Evolutionary conservation across 1,139 yeast genomes (phyloP).

Genomic region (Geotrichum siamense): DNA sequence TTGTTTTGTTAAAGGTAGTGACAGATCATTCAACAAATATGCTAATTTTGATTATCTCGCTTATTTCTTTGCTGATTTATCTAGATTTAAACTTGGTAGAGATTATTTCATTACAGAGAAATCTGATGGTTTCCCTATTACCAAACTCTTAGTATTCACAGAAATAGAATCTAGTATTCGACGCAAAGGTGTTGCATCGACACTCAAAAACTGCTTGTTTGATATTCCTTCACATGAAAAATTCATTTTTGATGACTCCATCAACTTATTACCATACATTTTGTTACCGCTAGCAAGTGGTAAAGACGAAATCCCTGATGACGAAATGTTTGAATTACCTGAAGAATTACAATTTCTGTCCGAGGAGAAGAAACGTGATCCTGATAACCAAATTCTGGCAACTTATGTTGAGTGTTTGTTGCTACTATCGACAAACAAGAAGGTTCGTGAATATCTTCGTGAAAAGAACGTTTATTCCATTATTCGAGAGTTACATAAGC

Average conservation of each 20-base stretch:
- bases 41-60: constrained; percentile 80
- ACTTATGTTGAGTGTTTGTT: constrained; percentile 67
- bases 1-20: constrained; percentile 81
- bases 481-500: constrained; percentile 76
- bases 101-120: constrained; percentile 63
- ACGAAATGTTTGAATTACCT: constrained; percentile 81
- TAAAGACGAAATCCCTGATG: constrained; percentile 69
- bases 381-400: constrained; percentile 54
- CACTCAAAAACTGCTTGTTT: constrained; percentile 82
- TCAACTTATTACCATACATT: constrained; percentile 74
- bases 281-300: constrained; percentile 71
- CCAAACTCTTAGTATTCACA: constrained; percentile 75
- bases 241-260: constrained; percentile 52
- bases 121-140: constrained; percentile 59
- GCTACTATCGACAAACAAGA: constrained; percentile 66
- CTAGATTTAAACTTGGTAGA: constrained; percentile 65
- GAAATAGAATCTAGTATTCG: constrained; percentile 73
- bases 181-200: constrained; percentile 89
- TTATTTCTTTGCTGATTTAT: constrained; percentile 83
- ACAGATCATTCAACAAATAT: constrained; percentile 57
- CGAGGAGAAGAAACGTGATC: constrained; percentile 71
- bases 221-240: constrained; percentile 62
- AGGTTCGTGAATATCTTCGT: constrained; percentile 68
- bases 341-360: constrained; percentile 80
- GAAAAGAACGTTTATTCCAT: constrained; percentile 74